Conservation (phyloP, 2,329 filamentous ascomycete genomes). For the Microdochium trichocladiopsis region DNA sequence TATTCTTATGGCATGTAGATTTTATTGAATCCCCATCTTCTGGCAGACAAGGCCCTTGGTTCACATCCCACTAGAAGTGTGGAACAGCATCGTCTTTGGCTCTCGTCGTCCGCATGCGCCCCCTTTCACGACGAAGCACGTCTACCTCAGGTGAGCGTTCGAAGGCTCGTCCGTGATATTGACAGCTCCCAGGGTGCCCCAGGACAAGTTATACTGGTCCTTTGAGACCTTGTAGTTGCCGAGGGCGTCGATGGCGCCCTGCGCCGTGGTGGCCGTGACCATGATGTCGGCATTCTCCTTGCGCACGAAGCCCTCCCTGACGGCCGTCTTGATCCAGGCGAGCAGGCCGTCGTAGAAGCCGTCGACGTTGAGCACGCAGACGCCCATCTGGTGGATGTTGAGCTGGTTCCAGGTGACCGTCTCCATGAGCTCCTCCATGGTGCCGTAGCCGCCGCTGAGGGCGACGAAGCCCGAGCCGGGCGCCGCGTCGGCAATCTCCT, state of each 20-base stretch:
- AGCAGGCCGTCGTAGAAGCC: conserved; percentile 90
- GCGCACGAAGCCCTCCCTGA: conserved; percentile 71
- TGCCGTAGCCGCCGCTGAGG: conserved; percentile 80
- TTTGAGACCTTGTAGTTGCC: conserved; percentile 68
- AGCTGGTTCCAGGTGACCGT: conserved; percentile 93
- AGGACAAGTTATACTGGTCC: conserved; percentile 73
- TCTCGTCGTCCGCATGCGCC: no score
- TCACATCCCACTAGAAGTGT: no score
- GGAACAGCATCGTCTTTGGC: no score
- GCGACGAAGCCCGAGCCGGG: conserved; percentile 85
- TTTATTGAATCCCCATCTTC: no score
- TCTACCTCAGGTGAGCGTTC: background rate
- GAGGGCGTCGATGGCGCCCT: conserved; percentile 65
- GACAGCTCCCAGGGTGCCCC: conserved; percentile 36
- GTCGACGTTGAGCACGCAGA: conserved; percentile 79
- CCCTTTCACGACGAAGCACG: no score
- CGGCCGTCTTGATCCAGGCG: conserved; percentile 70
- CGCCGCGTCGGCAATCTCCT: conserved; percentile 74
- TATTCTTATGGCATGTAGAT: no score
- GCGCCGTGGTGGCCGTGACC: conserved; percentile 64
- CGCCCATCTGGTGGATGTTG: conserved; percentile 76
- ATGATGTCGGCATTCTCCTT: conserved; percentile 67
- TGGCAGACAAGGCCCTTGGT: no score
- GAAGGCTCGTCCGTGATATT: background rate
- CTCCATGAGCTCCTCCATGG: conserved; percentile 92